phyloP scores from a whole-genome alignment of 225 moss, liverwort and hornwort genomes.

The Rhytidiadelphus loreus region DNA sequence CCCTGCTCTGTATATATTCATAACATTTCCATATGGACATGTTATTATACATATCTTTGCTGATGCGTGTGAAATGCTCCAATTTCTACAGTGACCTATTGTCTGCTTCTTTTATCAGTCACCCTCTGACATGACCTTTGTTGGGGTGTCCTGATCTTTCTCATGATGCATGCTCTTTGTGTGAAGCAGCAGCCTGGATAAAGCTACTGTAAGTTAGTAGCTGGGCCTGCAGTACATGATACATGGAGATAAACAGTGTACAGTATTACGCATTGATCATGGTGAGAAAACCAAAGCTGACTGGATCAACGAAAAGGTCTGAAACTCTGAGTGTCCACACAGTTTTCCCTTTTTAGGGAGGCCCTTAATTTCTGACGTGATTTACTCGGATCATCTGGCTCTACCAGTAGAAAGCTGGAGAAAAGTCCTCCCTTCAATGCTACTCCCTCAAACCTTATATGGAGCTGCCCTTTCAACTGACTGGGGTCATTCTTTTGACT shows the following conservation, averaged over 20 bases:
- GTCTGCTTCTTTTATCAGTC: not conserved
- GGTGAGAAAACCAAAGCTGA: not conserved
- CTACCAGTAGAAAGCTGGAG: not conserved
- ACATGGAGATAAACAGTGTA: not conserved
- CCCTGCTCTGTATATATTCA: not conserved
- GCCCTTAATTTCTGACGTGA: not conserved
- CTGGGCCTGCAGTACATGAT: not conserved
- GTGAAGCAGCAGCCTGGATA: not conserved
- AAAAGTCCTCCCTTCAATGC: not conserved
- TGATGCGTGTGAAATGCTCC: not conserved
- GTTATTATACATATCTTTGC: not conserved
- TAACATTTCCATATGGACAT: not conserved
- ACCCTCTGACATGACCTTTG: not conserved
- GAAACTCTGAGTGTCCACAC: not conserved
- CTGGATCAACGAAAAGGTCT: not conserved
- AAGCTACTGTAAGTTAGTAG: not conserved
- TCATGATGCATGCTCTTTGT: not conserved
- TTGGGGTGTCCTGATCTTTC: not conserved
- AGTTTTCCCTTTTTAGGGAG: not conserved
- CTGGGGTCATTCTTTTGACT: not conserved
- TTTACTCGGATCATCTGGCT: not conserved
- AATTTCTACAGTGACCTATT: not conserved
- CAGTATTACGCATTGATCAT: not conserved
- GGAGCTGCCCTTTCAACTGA: not conserved
- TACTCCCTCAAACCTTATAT: not conserved